Percentiles rank a stretch among this genome's conserved stretches.
These are phyloP conservation scores for Asterionellopsis glacialis DNA, from an alignment of 108 stramenopile species.

Conservation along the genomic window DNA sequence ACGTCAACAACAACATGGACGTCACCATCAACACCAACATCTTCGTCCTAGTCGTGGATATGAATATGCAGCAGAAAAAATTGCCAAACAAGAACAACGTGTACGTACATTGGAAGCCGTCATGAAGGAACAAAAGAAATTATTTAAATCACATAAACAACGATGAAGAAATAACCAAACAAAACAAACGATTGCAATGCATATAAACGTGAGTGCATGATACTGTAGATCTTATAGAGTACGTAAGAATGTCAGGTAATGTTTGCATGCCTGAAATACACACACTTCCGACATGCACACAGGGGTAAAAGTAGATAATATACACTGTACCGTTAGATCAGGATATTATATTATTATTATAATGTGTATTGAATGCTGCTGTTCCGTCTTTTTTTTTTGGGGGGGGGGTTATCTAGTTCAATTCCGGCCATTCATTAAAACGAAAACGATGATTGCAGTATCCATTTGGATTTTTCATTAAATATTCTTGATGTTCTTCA, in stretches of 20 bases:
- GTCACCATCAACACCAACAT: not conserved
- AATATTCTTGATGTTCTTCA: constrained; percentile 75
- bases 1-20: constrained; percentile 1
- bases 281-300: too few species aligned
- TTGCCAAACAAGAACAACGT: constrained; percentile 27
- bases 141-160: constrained; percentile 23
- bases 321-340: too few species aligned
- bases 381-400: too few species aligned
- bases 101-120: constrained; percentile 23
- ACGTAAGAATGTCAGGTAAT: too few species aligned
- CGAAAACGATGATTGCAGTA: constrained; percentile 78
- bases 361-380: too few species aligned
- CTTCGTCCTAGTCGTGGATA: constrained; percentile 3
- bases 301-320: too few species aligned
- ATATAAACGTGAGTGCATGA: too few species aligned
- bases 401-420: constrained; percentile 7
- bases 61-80: constrained; percentile 19
- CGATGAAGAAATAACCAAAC: too few species aligned
- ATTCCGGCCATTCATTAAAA: constrained; percentile 50
- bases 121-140: constrained; percentile 35
- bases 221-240: too few species aligned
- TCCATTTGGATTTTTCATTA: constrained; percentile 67
- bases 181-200: too few species aligned
- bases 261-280: too few species aligned
- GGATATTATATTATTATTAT: too few species aligned